Evolutionary conservation across 495 filamentous ascomycete genomes (phyloP), one percentile per base, ranked within the genome.

Genomic region (Annulohypoxylon moriforme): DNA sequence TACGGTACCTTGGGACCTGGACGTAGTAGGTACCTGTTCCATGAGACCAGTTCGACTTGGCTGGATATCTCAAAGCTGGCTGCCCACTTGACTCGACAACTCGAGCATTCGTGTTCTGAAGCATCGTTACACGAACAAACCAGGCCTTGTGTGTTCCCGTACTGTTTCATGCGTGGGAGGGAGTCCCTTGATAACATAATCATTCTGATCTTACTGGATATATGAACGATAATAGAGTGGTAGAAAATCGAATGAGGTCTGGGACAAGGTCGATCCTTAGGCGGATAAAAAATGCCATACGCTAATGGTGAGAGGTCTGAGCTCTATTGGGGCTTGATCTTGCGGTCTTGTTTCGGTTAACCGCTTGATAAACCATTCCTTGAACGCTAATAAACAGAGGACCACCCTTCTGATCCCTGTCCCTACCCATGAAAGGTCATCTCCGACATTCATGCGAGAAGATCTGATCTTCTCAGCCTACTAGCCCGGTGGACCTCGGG

Each of bases 371-470:
- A 36, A 31, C 49, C 27, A 57, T 49, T 34, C 52, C 36, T 40
- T 31, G 42, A 42, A 36, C 50, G 49, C 16, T 58, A 58, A 63
- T 64, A 63, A 64, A 57, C 18, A 53, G 7, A 31, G 20, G 25
- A 62, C 18, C 67, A 72, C 64, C 62, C 44, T 9, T 55, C 34
- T 58, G 0, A 69, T 34, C 71, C 60, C 40, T 64, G 70, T 24
- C 14, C 40, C 6, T 9, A 68, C 38, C 64, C 63, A 64, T 68
- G 59, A 16, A 73, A 66, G 71, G 71, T 73, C 71, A 73, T 73
- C 71, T 73, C 71, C 71, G 71, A 66, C 55, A 49, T 73, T 53
- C 69, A 73, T 73, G 71, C 71, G 69, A 69, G 60, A 73, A 61
- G 60, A 73, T 73, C 71, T 68, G 66, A 73, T 69, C 71, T 73